Evolutionary conservation across 1,284 basidiomycete genomes (phyloP), one percentile per base, ranked within the genome.

Genomic region (Stygiomarasmius scandens): DNA sequence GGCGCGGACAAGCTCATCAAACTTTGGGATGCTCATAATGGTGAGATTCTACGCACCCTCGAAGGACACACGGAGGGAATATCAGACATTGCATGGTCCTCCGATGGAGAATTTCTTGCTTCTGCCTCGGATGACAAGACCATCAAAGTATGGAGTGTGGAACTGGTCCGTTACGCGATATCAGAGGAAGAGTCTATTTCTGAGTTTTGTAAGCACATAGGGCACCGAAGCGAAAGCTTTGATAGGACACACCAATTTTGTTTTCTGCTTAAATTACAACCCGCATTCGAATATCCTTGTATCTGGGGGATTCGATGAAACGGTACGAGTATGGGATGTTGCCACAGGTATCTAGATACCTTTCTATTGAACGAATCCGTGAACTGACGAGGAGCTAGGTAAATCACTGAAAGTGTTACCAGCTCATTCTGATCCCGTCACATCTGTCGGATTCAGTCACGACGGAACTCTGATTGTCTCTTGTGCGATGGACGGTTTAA

Each of bases 401-500:
- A 88, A 81, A 69, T 85, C 86, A 2, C 72, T 96, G 65, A 89
- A 91, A 68, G 86, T 89, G 4, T 75, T 98, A 5, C 93, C 96
- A 16, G 97, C 97, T 0, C 97, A 99, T 77, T 95, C 94, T 0
- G 97, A 99, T 71, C 95, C 97, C 11, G 94, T 99, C 20, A 96
- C 94, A 52, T 88, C 90, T 10, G 93, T 98, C 1, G 86, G 86
- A 56, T 99, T 98, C 78, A 98, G 93, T 72, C 82, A 90, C 54
- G 96, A 99, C 66, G 97, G 97, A 1, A 95, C 93, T 2, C 86
- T 98, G 63, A 90, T 99, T 41, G 90, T 95, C 1, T 96, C 93
- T 6, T 93, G 90, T 62, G 92, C 93, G 20, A 97, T 96, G 86
- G 97, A 99, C 73, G 96, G 96, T 1, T 75, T 98, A 49, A 96